phyloP scores from a whole-genome alignment of 257 asterid species.

The Nicotiana undulata region DNA sequence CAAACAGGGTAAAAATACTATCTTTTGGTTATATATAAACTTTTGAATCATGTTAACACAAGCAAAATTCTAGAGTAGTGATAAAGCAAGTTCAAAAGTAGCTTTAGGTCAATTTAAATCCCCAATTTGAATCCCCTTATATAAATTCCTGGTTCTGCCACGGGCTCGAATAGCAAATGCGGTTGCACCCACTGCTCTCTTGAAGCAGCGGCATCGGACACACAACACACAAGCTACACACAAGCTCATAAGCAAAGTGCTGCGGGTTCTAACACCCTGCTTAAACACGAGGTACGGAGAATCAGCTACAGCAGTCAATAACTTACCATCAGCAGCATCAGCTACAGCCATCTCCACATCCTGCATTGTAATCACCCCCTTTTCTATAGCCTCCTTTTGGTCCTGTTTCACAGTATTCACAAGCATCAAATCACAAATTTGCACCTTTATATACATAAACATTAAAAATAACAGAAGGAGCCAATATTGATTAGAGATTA shows the following conservation, averaged over 20 bases:
- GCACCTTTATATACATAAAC: neutral
- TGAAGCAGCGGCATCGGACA: neutral
- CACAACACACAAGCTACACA: neutral
- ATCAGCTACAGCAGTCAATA: neutral
- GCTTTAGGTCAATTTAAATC: neutral
- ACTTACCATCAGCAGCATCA: slow-evolving; percentile 24
- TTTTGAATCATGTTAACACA: neutral
- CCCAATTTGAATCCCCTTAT: neutral
- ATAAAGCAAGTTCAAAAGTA: neutral
- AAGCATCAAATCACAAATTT: neutral
- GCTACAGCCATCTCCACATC: slow-evolving; percentile 79
- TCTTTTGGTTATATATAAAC: neutral
- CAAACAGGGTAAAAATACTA: neutral
- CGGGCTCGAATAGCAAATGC: neutral
- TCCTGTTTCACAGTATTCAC: slow-evolving; percentile 35
- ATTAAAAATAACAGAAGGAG: neutral
- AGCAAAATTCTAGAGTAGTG: neutral
- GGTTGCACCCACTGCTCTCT: neutral
- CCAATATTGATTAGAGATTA: neutral
- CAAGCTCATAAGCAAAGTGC: neutral
- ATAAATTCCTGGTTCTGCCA: neutral
- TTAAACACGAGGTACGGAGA: neutral
- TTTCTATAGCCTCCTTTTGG: slow-evolving; percentile 59
- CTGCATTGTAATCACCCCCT: slow-evolving; percentile 62
- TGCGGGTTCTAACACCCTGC: neutral